Conservation (phyloP, 2,329 filamentous ascomycete species). For the Aspergillus unguis region DNA sequence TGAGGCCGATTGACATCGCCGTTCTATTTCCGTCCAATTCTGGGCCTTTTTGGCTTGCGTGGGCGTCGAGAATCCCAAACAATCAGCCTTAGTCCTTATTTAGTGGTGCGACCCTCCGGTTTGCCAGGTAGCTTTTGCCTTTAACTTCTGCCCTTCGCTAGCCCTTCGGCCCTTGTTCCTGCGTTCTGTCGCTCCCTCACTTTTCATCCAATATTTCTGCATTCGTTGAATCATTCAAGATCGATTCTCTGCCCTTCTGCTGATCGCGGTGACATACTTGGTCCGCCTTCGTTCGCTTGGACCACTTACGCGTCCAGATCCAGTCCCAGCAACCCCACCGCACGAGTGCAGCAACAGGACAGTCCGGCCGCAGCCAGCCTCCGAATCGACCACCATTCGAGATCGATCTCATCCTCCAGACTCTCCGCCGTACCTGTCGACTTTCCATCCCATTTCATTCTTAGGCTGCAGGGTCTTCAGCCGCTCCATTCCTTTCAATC, state of each 20-base stretch:
- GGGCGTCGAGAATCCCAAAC: not conserved
- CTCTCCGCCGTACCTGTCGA: constrained; percentile 12
- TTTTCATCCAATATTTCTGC: not conserved
- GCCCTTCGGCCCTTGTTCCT: constrained; percentile 2
- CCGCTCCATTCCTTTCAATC: constrained; percentile 12
- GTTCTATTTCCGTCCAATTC: constrained; percentile 2
- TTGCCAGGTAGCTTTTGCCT: constrained; percentile 1
- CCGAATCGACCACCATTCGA: constrained; percentile 10
- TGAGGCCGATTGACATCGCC: not conserved
- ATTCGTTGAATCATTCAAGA: not conserved
- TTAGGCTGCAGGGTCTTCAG: constrained; percentile 15
- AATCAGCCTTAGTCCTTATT: constrained; percentile 6
- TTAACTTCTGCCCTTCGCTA: not conserved
- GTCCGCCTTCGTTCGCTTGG: constrained; percentile 13
- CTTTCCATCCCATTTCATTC: constrained; percentile 2
- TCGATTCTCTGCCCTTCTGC: not conserved
- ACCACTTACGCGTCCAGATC: constrained; percentile 25
- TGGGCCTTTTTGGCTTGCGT: not conserved
- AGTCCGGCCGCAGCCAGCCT: constrained; percentile 15
- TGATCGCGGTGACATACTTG: not conserved
- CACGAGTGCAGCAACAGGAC: constrained; percentile 18
- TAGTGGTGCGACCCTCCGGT: constrained; percentile 10
- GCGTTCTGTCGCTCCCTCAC: constrained; percentile 3
- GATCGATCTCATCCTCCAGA: constrained; percentile 15
- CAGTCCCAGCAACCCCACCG: constrained; percentile 23